Conservation (phyloP, 2,329 filamentous ascomycete genomes). For the Colletotrichum abscissum region DNA sequence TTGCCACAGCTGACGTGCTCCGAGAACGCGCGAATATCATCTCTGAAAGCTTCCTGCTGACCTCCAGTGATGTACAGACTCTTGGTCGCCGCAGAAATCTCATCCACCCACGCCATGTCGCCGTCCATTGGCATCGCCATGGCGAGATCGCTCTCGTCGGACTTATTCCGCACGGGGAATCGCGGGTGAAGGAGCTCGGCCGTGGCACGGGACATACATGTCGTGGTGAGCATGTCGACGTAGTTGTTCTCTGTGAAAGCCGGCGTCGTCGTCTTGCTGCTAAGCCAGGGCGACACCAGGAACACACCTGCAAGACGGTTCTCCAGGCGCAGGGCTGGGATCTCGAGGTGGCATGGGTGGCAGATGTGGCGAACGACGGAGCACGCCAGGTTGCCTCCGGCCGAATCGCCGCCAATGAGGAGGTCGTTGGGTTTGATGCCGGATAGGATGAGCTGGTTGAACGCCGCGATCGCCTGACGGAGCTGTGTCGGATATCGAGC, state of each 20-base stretch:
- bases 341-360: constrained; percentile 42
- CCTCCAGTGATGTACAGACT: constrained; percentile 48
- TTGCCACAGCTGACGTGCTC: constrained; percentile 38
- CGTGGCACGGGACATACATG: constrained; percentile 15
- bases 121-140: constrained; percentile 45
- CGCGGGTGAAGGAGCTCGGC: constrained; percentile 1
- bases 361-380: constrained; percentile 48
- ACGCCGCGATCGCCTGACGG: constrained; percentile 38
- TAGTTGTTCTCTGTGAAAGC: constrained; percentile 42
- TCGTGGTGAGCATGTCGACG: constrained; percentile 47
- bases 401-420: constrained; percentile 49
- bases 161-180: constrained; percentile 29
- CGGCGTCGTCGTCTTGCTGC: constrained; percentile 30
- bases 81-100: constrained; percentile 37
- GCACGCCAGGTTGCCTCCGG: constrained; percentile 47
- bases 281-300: constrained; percentile 48
- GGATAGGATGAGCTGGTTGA: constrained; percentile 43
- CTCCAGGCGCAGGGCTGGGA: constrained; percentile 38
- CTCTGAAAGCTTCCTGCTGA: constrained; percentile 44
- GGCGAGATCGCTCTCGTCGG: constrained; percentile 35
- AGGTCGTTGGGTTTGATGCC: constrained; percentile 46
- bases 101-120: constrained; percentile 43
- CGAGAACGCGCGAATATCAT: constrained; percentile 42
- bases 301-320: constrained; percentile 45
- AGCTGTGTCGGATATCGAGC: constrained; percentile 33